Evolutionary conservation across 495 filamentous ascomycete genomes (phyloP).

Genomic region (Annulohypoxylon nitens): DNA sequence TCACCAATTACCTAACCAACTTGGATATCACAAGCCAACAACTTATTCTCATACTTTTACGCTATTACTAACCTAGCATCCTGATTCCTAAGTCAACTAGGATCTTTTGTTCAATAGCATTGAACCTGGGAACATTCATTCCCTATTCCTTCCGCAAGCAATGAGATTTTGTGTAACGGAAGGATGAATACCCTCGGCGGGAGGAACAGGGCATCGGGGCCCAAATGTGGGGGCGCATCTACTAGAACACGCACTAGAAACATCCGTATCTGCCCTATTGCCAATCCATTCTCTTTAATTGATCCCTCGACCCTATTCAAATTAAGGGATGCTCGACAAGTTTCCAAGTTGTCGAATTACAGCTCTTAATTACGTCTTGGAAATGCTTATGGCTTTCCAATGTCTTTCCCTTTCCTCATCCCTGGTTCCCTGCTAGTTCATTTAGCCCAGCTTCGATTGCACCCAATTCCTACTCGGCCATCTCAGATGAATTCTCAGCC

Average conservation of each 20-base stretch:
- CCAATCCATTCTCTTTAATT: conserved; percentile 13
- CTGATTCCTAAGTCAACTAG: conserved; percentile 25
- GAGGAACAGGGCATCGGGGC: not conserved
- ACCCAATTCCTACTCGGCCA: too few species aligned
- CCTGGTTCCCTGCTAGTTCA: not conserved
- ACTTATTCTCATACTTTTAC: not conserved
- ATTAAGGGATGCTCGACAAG: not conserved
- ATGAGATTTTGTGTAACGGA: not conserved
- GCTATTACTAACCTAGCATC: conserved; percentile 10
- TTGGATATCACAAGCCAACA: not conserved
- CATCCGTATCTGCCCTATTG: not conserved
- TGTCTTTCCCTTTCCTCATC: not conserved
- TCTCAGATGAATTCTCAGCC: not conserved
- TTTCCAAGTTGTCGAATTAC: not conserved
- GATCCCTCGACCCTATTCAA: not conserved
- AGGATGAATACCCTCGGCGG: conserved; percentile 28
- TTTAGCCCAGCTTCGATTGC: not conserved
- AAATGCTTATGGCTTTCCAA: not conserved
- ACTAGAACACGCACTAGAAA: not conserved
- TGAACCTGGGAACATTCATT: too few species aligned
- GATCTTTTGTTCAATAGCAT: conserved; percentile 17
- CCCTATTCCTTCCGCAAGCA: not conserved
- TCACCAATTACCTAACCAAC: not conserved
- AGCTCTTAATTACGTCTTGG: not conserved
- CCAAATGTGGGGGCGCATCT: not conserved